Base-by-base conservation (phyloP, 2,329 filamentous ascomycete species). In the Fusarium pseudocircinatum region DNA sequence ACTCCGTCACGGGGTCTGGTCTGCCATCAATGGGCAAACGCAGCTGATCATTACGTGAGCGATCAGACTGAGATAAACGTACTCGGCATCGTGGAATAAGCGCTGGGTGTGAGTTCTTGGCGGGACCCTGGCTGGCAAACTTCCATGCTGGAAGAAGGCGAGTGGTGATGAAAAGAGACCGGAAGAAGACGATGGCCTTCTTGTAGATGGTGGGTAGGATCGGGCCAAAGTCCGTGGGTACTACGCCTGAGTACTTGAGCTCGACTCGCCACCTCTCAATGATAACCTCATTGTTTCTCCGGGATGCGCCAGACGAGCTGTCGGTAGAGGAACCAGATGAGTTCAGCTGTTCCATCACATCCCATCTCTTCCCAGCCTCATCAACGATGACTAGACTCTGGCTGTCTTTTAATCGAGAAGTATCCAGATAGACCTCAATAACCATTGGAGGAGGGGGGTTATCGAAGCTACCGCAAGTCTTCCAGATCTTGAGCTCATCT, bases 161-260 rank as follows among this genome's bases (percentile, higher is more conserved):
- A 44, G 94, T 90, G 61, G 93, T 93, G 56, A 94, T 90, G 81
- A 94, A 97, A 50, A 99, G 87, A 4, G 95, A 95, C 68, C 96
- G 90, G 83, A 98, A 98, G 77, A 98, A 91, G 75, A 98, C 93
- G 73, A 99, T 97, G 77, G 94, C 94, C 84, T 97, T 96, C 84
- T 99, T 99, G 87, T 99, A 99, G 66, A 97, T 91, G 59, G 94
- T 96, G 20, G 96, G 95, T 58, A 98, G 85, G 37, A 85, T 86
- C 16, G 85, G 85, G 13, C 88, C 89, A 79, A 91, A 94, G 53
- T 89, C 86, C 22, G 73, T 87, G 80, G 80, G 85, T 80, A 64
- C 86, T 90, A 89, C 70, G 57, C 73, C 74, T 22, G 76, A 78
- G 40, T 78, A 74, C 79, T 93, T 93, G 63, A 98, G 86, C 79